Conservation (phyloP, 257 asterid species). For the Mitragyna speciosa region DNA sequence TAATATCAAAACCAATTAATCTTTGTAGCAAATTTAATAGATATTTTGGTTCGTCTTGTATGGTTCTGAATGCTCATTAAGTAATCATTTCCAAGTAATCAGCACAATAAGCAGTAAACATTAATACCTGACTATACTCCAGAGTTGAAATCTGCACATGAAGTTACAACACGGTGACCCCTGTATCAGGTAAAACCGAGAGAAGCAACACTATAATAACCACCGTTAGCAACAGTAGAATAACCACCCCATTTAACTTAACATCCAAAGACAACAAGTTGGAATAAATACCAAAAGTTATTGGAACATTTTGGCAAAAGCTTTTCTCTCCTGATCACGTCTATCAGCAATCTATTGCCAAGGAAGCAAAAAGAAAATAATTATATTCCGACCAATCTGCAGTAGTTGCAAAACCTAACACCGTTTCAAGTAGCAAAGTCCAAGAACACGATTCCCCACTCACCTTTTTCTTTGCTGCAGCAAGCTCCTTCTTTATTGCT, state of each 20-base stretch:
- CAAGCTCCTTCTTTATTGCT: slow-evolving; percentile 73
- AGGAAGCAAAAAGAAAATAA: neutral
- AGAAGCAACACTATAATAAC: no score
- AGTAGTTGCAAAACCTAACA: neutral
- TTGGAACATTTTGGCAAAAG: slow-evolving; percentile 76
- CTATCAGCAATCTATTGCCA: slow-evolving; percentile 67
- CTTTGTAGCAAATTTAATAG: neutral
- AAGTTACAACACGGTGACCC: neutral
- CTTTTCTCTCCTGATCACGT: slow-evolving; percentile 71
- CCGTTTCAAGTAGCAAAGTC: neutral
- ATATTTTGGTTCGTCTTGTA: neutral
- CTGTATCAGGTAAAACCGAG: neutral
- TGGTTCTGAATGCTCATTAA: neutral
- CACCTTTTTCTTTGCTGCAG: slow-evolving; percentile 86
- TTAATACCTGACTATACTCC: slow-evolving; percentile 16
- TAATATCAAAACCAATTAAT: no score
- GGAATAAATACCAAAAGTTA: slow-evolving; percentile 30
- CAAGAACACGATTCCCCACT: neutral
- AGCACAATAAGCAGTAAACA: neutral
- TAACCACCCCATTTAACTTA: neutral
- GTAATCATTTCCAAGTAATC: neutral
- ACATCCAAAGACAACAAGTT: neutral
- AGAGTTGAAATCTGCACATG: neutral
- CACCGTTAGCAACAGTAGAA: no score
- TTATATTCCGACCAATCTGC: slow-evolving; percentile 19